These are phyloP conservation scores for Ceratobasidium sp. DNA, from an alignment of 1,284 basidiomycete species.

Conservation along the genomic window DNA sequence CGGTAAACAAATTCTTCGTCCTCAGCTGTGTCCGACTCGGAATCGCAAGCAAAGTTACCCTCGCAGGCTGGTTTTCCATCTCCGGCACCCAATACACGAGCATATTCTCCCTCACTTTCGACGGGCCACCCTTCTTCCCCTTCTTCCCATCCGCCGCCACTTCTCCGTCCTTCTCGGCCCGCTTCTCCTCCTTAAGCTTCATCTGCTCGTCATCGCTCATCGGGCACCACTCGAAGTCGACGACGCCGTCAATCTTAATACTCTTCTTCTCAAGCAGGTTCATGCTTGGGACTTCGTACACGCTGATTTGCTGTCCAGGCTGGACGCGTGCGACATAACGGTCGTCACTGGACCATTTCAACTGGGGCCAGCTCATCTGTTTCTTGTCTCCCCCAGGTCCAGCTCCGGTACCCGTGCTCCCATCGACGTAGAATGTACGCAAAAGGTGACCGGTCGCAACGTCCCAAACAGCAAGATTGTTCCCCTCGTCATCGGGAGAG, in stretches of 20 bases:
- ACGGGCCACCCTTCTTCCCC: conserved; percentile 61
- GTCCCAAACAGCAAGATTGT: conserved; percentile 98
- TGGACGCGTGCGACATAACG: conserved; percentile 92
- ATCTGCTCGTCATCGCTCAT: conserved; percentile 68
- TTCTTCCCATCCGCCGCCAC: conserved; percentile 67
- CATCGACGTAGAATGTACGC: conserved; percentile 75
- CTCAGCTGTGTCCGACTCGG: conserved; percentile 87
- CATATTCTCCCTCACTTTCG: conserved; percentile 89
- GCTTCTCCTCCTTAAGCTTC: conserved; percentile 22
- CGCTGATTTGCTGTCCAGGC: conserved; percentile 92
- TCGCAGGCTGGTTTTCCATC: conserved; percentile 94
- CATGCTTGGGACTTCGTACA: conserved; percentile 97
- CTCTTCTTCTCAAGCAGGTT: conserved; percentile 96
- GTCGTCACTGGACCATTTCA: conserved; percentile 99
- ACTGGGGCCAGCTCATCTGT: conserved; percentile 91
- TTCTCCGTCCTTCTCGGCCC: conserved; percentile 71
- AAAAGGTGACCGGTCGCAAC: conserved; percentile 92
- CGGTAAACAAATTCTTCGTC: conserved; percentile 98
- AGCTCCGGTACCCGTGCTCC: conserved; percentile 59
- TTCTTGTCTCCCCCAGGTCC: conserved; percentile 67
- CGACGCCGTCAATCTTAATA: conserved; percentile 96
- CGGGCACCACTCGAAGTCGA: conserved; percentile 99
- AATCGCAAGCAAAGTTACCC: conserved; percentile 92
- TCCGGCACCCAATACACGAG: conserved; percentile 98
- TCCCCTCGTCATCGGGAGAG: conserved; percentile 94